Base-by-base conservation (phyloP, 2,329 filamentous ascomycete genomes). In the Septoria petroselini region DNA sequence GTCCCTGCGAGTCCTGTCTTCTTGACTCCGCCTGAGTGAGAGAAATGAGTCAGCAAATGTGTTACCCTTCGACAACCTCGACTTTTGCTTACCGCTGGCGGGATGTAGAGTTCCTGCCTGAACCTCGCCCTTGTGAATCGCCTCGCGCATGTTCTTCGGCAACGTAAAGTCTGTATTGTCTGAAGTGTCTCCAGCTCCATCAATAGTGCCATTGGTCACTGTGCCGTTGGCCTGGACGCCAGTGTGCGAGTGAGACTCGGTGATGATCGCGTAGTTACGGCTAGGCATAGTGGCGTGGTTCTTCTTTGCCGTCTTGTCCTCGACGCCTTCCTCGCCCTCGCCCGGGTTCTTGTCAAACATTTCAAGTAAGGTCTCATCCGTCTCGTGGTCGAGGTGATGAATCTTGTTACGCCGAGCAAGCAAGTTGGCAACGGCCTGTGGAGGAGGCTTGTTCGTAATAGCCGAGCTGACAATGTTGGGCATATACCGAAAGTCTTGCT, bases 281-380 rank as follows among this genome's bases (percentile, higher is more conserved):
- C 76, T 80, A 1, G 82, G 81, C 82, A 96, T 96, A 8, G 91
- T 96, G 54, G 88, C 86, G 57, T 88, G 80, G 70, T 96, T 96
- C 65, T 79, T 85, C 35, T 74, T 73, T 1, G 83, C 80, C 3
- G 85, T 88, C 72, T 91, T 84, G 54, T 73, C 70, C 48, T 70
- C 65, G 25, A 73, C 71, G 7, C 77, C 77, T 4, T 69, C 65
- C 21, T 58, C 58, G 9, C 57, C 64, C 30, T 62, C 55, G 23
- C 70, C 70, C 6, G 82, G 82, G 58, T 83, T 78, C 60, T 76
- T 74, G 65, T 85, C 74, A 62, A 84, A 84, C 55, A 84, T 70
- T 45, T 79, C 73, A 59, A 84, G 77, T 2, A 84, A 70, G 0
- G 81, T 84, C 69, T 84, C 82, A 58, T 84, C 80, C 0, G 81